Evolutionary conservation across 2,329 filamentous ascomycete genomes (phyloP).

Genomic region (Furcasterigmium sp.): DNA sequence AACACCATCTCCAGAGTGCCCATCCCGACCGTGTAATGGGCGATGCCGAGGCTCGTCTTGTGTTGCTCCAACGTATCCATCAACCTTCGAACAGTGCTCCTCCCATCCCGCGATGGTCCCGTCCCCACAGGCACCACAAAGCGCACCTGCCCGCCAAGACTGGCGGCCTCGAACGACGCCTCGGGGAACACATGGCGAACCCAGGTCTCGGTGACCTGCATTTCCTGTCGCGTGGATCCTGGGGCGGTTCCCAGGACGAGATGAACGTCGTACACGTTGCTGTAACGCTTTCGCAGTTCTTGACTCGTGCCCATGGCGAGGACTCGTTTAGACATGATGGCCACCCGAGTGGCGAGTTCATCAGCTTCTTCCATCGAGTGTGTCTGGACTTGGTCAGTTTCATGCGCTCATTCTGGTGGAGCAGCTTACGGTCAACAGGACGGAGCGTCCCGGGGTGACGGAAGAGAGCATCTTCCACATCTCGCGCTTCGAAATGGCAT

Average conservation of each 20-base stretch:
- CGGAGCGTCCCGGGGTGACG: slow-evolving; percentile 56
- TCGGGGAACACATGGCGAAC: slow-evolving; percentile 42
- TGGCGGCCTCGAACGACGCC: slow-evolving; percentile 48
- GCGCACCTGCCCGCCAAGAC: slow-evolving; percentile 57
- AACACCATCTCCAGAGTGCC: slow-evolving; percentile 67
- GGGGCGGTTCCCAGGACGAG: slow-evolving; percentile 53
- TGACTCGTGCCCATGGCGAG: slow-evolving; percentile 56
- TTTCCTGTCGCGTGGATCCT: slow-evolving; percentile 47
- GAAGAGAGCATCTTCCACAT: slow-evolving; percentile 66
- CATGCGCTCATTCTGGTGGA: not conserved
- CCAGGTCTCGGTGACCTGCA: slow-evolving; percentile 50
- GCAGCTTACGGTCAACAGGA: slow-evolving; percentile 51
- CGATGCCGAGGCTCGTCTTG: slow-evolving; percentile 50
- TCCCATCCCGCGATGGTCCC: slow-evolving; percentile 6
- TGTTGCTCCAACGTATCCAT: slow-evolving; percentile 45
- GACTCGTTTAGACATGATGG: slow-evolving; percentile 24
- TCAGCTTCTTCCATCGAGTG: slow-evolving; percentile 76
- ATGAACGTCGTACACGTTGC: slow-evolving; percentile 57
- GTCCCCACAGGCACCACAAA: slow-evolving; percentile 49
- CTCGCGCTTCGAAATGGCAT: slow-evolving; percentile 64
- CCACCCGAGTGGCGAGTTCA: slow-evolving; percentile 48
- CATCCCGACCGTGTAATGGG: slow-evolving; percentile 61
- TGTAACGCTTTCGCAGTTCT: slow-evolving; percentile 50
- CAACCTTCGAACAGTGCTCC: slow-evolving; percentile 18
- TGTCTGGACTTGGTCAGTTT: slow-evolving; percentile 40